phyloP scores from a whole-genome alignment of 345 rosid species.

The Eucalyptus erythrocorys region DNA sequence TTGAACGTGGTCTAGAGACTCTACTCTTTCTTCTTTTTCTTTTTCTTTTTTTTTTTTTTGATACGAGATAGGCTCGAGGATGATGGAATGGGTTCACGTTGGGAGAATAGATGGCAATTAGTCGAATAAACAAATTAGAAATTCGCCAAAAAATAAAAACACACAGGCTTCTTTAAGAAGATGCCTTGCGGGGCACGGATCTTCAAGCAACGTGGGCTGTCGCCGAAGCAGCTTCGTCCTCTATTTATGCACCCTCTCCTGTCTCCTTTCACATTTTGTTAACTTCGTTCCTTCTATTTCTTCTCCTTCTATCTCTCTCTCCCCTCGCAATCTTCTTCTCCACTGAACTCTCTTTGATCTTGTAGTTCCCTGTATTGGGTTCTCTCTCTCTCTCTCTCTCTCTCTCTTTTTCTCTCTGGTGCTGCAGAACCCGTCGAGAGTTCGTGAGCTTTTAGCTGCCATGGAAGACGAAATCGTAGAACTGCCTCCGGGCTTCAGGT shows the following conservation, averaged over 20 bases:
- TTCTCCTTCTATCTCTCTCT: background rate
- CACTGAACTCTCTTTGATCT: background rate
- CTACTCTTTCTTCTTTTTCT: background rate
- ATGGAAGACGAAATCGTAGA: constrained; percentile 37
- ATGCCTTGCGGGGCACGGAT: constrained; percentile 74
- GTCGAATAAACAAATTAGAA: background rate
- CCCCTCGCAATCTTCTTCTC: background rate
- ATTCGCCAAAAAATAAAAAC: background rate
- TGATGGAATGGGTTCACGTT: accelerated
- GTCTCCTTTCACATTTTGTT: constrained; percentile 34
- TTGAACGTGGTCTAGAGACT: background rate
- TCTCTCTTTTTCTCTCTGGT: background rate
- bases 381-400: background rate
- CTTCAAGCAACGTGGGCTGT: background rate
- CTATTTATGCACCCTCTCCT: constrained; percentile 36
- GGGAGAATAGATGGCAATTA: background rate
- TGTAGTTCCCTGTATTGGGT: background rate
- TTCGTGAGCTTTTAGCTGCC: background rate
- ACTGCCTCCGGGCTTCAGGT: constrained; percentile 83
- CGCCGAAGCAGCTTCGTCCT: constrained; percentile 4
- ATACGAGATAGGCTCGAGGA: accelerated
- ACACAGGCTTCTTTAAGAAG: constrained; percentile 20
- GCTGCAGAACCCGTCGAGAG: background rate
- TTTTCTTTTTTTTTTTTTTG: background rate
- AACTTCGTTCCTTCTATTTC: background rate